Base-by-base conservation (phyloP, 805 yeast species). In the Kregervanrija fluxuum region DNA sequence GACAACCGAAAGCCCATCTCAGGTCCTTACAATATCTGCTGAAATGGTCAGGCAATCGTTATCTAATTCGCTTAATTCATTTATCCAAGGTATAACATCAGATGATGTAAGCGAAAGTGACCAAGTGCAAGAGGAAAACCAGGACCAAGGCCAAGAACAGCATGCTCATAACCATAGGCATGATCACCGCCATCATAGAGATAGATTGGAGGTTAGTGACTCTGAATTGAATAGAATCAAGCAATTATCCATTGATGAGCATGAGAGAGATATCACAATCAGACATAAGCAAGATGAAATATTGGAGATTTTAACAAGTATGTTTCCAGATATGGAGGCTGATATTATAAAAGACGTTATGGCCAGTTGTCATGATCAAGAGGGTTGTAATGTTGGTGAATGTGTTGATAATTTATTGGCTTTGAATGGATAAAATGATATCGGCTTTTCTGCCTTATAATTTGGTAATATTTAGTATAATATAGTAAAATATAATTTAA, bases 251-350 rank as follows among this genome's bases (percentile, higher is more conserved):
- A 36, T 62, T 1, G 56, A 60, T 36, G 66, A 64, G 38, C 59
- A 64, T 41, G 57, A 62, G 40, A 45, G 48, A 14, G 56, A 56
- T 33, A 53, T 67, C 38, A 56, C 69, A 11, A 22, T 22, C 28
- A 65, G 61, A 30, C 60, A 68, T 45, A 80, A 78, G 48, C 69
- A 65, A 34, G 61, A 66, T 14, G 69, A 70, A 37, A 73, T 79
- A 2, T 67, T 73, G 17, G 64, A 63, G 1, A 74, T 75, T 2
- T 67, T 88, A 43, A 64, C 65, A 30, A 79, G 79, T 40, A 84
- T 89, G 79, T 88, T 89, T 61, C 95, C 95, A 0, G 70, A 68
- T 38, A 66, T 88, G 48, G 95, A 87, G 53, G 65, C 67, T 41
- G 85, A 77, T 0, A 66, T 89, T 1, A 71, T 89, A 41, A 75